Base-by-base conservation (phyloP, 2,329 filamentous ascomycete genomes). In the Blastomyces silverae region DNA sequence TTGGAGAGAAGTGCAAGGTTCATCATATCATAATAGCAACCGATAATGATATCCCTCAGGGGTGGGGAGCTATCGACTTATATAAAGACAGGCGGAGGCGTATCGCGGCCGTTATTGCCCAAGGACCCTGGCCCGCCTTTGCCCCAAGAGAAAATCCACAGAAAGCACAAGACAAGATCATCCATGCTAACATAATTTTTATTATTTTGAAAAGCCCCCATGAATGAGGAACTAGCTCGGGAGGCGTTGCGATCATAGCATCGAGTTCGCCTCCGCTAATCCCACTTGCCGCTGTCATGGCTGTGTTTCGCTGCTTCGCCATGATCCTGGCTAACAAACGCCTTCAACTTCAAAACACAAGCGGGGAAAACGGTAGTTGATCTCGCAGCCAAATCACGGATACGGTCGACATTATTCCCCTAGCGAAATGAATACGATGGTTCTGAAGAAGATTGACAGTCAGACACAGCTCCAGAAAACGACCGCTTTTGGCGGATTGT, bases 291-390 rank as follows among this genome's bases (percentile, higher is more conserved):
- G 34, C 20, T 59, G 6, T 39, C 20, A 60, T 60, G 58, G 58
- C 58, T 48, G 58, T 60, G 58, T 46, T 60, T 44, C 17, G 58
- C 22, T 61, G 58, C 58, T 61, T 34, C 58, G 58, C 58, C 58
- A 48, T 61, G 44, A 46, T 48, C 17, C 15, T 2, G 15, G n/a
- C 50, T 53, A 3, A 25, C 42, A 8, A 55, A 55, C 28, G n/a
- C 28, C 15, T 37, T n/a, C 34, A 37, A 37, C 34, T 37, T 37
- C 34, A 37, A 8, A 37, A 37, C 8, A 3, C 15, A 25, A 46
- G 58, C 42, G 44, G 44, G 22, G 31, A 46, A 48, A 28, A 34
- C 13, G n/a, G 7, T 6, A 37, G 55, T 39, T 39, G 17, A 58
- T 58, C 31, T n/a, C 17, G 55, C 31, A 42, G 17, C 55, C n/a